Evolutionary conservation across 495 filamentous ascomycete genomes (phyloP).

Genomic region (Poronia punctata): DNA sequence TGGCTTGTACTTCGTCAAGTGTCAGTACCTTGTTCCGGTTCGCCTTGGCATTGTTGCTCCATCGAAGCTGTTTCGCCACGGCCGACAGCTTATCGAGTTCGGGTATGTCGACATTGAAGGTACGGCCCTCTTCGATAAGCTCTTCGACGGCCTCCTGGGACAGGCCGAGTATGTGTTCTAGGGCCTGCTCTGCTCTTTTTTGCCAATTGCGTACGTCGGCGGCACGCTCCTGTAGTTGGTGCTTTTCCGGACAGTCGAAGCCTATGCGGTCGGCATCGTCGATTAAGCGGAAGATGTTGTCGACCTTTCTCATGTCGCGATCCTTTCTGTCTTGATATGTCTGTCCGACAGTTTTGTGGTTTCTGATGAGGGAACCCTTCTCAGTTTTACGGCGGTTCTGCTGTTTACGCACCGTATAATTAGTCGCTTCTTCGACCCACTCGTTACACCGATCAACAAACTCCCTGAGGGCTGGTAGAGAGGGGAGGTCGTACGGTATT

Average conservation of each 20-base stretch:
- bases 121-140: slow-evolving; percentile 75
- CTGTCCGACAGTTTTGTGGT: slow-evolving; percentile 59
- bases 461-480: slow-evolving; percentile 70
- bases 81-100: slow-evolving; percentile 81
- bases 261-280: slow-evolving; percentile 78
- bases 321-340: slow-evolving; percentile 72
- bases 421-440: slow-evolving; percentile 95
- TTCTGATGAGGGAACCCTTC: slow-evolving; percentile 71
- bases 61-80: slow-evolving; percentile 77
- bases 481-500: slow-evolving; percentile 87
- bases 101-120: slow-evolving; percentile 90
- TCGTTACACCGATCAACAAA: slow-evolving; percentile 96
- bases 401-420: slow-evolving; percentile 96
- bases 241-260: slow-evolving; percentile 93
- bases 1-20: slow-evolving; percentile 67
- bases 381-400: slow-evolving; percentile 97
- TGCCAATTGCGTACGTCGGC: slow-evolving; percentile 85
- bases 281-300: slow-evolving; percentile 81
- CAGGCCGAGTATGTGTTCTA: slow-evolving; percentile 51
- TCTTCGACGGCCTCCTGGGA: slow-evolving; percentile 74
- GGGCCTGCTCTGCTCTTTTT: slow-evolving; percentile 60
- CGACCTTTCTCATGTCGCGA: slow-evolving; percentile 80
- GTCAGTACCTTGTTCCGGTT: slow-evolving; percentile 55
- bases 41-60: slow-evolving; percentile 71
- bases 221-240: slow-evolving; percentile 76